phyloP scores from a whole-genome alignment of 2,329 filamentous ascomycete genomes.

The Nigrospora oryzae region DNA sequence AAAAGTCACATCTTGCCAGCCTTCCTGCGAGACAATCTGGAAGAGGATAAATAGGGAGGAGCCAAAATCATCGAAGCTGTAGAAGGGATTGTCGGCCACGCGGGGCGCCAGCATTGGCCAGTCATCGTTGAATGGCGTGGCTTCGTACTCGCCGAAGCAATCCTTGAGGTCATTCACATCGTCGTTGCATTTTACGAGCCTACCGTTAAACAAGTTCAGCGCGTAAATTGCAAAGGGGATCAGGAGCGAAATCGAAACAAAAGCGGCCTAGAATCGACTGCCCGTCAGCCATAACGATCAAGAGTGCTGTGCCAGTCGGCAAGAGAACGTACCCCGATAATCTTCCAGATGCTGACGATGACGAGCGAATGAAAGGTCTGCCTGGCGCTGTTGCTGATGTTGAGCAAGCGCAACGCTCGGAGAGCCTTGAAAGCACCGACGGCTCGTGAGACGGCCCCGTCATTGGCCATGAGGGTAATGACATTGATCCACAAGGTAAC shows the following conservation, averaged over 20 bases:
- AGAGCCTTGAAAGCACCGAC: slow-evolving; percentile 97
- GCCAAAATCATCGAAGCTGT: slow-evolving; percentile 92
- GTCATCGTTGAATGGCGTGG: slow-evolving; percentile 59
- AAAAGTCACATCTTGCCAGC: slow-evolving; percentile 92
- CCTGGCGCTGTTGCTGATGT: slow-evolving; percentile 90
- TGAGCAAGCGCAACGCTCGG: slow-evolving; percentile 81
- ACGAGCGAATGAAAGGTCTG: slow-evolving; percentile 97
- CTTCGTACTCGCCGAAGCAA: slow-evolving; percentile 79
- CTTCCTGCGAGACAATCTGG: slow-evolving; percentile 97
- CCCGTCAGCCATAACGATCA: too few species aligned
- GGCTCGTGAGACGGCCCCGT: slow-evolving; percentile 78
- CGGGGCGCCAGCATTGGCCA: slow-evolving; percentile 83
- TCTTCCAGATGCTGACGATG: slow-evolving; percentile 88
- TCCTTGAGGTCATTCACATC: slow-evolving; percentile 47
- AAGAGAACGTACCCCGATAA: slow-evolving; percentile 60
- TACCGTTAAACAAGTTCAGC: slow-evolving; percentile 82
- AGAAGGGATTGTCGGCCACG: slow-evolving; percentile 72
- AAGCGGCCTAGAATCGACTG: slow-evolving; percentile 50
- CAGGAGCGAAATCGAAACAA: slow-evolving; percentile 87
- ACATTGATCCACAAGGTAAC: slow-evolving; percentile 96
- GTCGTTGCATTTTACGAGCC: slow-evolving; percentile 69
- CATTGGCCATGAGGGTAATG: slow-evolving; percentile 68
- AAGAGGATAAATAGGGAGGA: slow-evolving; percentile 92
- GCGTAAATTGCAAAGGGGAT: slow-evolving; percentile 97
- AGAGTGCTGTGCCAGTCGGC: neutral